A percentile compares a stretch with the other conserved stretches of the same genome.
These are phyloP conservation scores for Thozetella sp. DNA, from an alignment of 495 filamentous ascomycete genomes.

Conservation along the genomic window DNA sequence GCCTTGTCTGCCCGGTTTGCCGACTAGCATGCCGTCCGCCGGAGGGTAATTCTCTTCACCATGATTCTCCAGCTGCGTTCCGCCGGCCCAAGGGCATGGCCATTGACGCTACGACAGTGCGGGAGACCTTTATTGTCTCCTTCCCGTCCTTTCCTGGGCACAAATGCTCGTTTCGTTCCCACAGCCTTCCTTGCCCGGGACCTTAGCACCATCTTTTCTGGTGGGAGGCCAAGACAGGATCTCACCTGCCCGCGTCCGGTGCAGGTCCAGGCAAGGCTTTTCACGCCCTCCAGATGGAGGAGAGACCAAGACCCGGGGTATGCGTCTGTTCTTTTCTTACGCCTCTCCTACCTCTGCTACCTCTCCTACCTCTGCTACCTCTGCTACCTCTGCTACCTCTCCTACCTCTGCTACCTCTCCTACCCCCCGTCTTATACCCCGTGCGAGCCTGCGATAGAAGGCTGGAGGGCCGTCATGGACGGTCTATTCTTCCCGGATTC, in stretches of 20 bases:
- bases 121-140: not conserved
- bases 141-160: not conserved
- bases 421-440: not conserved
- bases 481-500: too few species aligned
- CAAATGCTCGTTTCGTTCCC: not conserved
- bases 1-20: too few species aligned
- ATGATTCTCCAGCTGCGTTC: not conserved
- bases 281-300: not conserved
- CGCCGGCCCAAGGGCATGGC: not conserved
- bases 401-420: not conserved
- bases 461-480: too few species aligned
- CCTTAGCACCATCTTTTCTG: not conserved
- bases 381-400: too few species aligned
- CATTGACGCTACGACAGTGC: not conserved
- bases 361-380: too few species aligned
- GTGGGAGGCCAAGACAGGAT: not conserved
- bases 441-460: too few species aligned
- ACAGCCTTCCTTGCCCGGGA: not conserved
- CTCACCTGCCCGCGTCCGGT: not conserved
- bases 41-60: not conserved
- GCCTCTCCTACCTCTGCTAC: too few species aligned
- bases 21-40: not conserved
- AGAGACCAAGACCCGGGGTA: not conserved
- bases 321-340: not conserved
- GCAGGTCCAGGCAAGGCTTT: not conserved